A percentile compares a stretch with the other conserved stretches of the same genome.
Conservation (phyloP, 2,329 filamentous ascomycete species). For the Cladosporium sp. region DNA sequence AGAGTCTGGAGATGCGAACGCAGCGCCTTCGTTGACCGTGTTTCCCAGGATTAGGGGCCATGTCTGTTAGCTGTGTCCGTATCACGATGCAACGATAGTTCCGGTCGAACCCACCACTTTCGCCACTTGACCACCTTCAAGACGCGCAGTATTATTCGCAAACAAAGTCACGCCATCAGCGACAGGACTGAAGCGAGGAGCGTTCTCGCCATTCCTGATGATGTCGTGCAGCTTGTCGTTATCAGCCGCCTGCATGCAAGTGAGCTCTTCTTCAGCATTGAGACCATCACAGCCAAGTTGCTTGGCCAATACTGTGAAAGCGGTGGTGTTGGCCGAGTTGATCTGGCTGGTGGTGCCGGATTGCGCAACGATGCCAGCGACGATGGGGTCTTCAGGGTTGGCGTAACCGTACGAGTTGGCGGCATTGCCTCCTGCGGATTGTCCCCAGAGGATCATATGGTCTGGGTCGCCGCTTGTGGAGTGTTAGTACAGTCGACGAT, state of each 20-base stretch:
- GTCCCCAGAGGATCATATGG: slow-evolving; percentile 24
- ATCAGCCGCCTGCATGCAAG: slow-evolving; percentile 10
- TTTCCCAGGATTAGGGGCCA: slow-evolving; percentile 21
- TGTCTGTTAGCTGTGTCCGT: no score
- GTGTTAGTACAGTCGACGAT: neutral
- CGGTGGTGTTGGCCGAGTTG: neutral
- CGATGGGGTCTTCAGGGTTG: slow-evolving; percentile 23
- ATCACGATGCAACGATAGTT: no score
- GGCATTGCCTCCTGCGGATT: slow-evolving; percentile 23
- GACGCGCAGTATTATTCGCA: slow-evolving; percentile 22
- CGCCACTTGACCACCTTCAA: slow-evolving; percentile 20
- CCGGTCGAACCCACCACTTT: slow-evolving; percentile 18
- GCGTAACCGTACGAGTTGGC: slow-evolving; percentile 23
- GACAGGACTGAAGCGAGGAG: slow-evolving; percentile 21
- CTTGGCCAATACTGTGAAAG: slow-evolving; percentile 2
- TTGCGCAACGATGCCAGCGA: slow-evolving; percentile 22
- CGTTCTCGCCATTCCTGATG: slow-evolving; percentile 2
- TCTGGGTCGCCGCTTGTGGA: slow-evolving; percentile 21
- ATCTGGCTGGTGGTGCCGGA: slow-evolving; percentile 20
- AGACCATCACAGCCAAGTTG: slow-evolving; percentile 9
- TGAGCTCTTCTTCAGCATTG: slow-evolving; percentile 6
- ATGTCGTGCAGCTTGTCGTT: slow-evolving; percentile 4
- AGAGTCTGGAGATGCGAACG: slow-evolving; percentile 23
- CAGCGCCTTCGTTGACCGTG: slow-evolving; percentile 27
- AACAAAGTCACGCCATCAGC: slow-evolving; percentile 23